Base-by-base conservation (phyloP, 371 early-diverging fungal genomes). In the Rhizomucor miehei region DNA sequence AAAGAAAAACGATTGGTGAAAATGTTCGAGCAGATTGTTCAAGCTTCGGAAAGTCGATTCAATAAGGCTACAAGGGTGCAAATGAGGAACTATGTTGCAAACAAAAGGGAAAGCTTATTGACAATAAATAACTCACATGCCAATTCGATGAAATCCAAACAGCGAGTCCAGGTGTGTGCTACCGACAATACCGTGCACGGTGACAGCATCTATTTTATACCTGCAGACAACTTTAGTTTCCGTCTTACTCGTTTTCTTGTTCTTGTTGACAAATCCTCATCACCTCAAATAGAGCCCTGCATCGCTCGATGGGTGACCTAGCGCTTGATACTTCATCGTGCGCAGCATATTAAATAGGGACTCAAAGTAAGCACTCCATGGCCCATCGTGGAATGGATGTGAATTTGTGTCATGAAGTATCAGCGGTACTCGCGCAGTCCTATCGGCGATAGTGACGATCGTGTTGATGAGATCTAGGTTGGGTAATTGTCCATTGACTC, bases 1-100 rank as follows among this genome's bases (percentile, higher is more conserved):
- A 58, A 97, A 95, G 78, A 93, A 94, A 76, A 90, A 95, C 9
- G 96, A 90, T 59, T 97, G 97, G 60, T 98, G 98, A 34, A 98
- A 82, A 53, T 92, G 88, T 60, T 98, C 98, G 38, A 98, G 76
- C 44, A 98, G 64, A 65, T 97, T 97, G 77, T 92, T 96, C 48
- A 95, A 70, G 55, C 92, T 92, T 44, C 95, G 87, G 57, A 92
- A 74, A 0, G 87, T 75, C 0, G 90, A 86, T 63, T 98, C 98
- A 2, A 95, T 62, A 12, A 89, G 58, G 40, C 95, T 91, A 65
- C 16, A 29, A 3, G 29, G 8, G 12, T 12, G 12, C 16, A 41
- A 12, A 16, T 41, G 11, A 41, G 14, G 10, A 38, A 38, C 14
- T 38, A 38, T n/a, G n/a, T n/a, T n/a, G n/a, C n/a, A n/a, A n/a